Base-by-base conservation (phyloP, 306 rosid species). In the Trifolium subterraneum region DNA sequence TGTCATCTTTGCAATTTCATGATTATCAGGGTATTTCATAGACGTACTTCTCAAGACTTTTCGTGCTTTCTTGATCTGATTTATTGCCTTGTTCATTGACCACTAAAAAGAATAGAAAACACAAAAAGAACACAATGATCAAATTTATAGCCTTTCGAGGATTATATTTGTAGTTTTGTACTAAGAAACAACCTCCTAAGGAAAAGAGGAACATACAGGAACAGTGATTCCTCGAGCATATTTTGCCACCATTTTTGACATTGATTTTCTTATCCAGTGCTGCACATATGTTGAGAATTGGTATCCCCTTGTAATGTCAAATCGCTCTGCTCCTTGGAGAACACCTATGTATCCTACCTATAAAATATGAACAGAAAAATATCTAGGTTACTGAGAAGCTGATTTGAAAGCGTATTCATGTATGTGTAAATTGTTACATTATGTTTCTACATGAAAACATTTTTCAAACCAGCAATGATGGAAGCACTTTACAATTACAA, bases 271-370 rank as follows among this genome's bases (percentile, higher is more conserved):
- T 73, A 91, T 90, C 98, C 98, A 93, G 80, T 87, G 91, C 47
- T 90, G 96, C 48, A 87, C 96, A 81, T 93, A 93, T 39, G 98
- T 93, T 70, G 98, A 91, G 90, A 93, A 88, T 84, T 84, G 83
- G 77, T 86, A 88, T 39, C 98, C 98, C 76, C 87, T 87, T 48
- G 88, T 77, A 33, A 75, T 78, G 74, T 93, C 98, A 80, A 91
- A 93, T 84, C 97, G 85, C 74, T 87, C 97, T 4, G 96, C 97
- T 68, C 98, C 98, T 82, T 84, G 96, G 75, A 93, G 96, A 59
- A 91, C 91, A 60, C 95, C 96, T 51, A 84, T 18, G 52, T 78
- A 81, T 86, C 98, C 97, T 61, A 97, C 97, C 98, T 93, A 70
- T 52, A 41, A 41, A 25, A 75, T 55, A 38, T 9, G 10, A 69